These are phyloP conservation scores for Mycena galericulata DNA, from an alignment of 768 basidiomycete species.

Conservation along the genomic window DNA sequence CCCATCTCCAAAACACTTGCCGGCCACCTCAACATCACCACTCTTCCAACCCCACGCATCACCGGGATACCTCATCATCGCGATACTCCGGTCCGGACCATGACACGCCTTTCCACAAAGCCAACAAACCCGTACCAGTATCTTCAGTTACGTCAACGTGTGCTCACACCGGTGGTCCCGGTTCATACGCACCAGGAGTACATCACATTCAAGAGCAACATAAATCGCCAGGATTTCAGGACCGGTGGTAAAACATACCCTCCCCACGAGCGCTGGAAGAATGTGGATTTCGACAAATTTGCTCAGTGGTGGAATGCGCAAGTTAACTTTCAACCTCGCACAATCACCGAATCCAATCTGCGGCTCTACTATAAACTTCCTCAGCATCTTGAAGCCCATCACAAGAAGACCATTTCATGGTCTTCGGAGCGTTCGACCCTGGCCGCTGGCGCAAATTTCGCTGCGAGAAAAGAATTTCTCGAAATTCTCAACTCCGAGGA, in stretches of 20 bases:
- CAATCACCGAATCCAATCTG: background rate
- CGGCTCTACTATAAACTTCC: slow-evolving; percentile 10
- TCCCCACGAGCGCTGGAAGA: background rate
- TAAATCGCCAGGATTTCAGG: background rate
- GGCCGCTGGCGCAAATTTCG: background rate
- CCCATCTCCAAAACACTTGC: background rate
- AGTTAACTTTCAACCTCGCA: background rate
- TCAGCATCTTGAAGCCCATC: background rate
- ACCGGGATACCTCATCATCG: background rate
- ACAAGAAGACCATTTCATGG: slow-evolving; percentile 3
- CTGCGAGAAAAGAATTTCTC: background rate
- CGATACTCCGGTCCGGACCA: background rate
- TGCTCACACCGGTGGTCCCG: background rate
- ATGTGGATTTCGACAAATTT: background rate
- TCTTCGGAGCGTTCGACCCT: background rate
- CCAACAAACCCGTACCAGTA: background rate
- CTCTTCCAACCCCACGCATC: background rate
- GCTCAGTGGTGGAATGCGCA: background rate
- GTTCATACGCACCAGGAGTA: slow-evolving; percentile 6
- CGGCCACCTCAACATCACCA: background rate
- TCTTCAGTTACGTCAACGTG: background rate
- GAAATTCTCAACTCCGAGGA: background rate
- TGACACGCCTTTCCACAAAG: slow-evolving; percentile 1
- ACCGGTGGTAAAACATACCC: background rate
- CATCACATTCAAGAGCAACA: background rate